A percentile compares a stretch with the other conserved stretches of the same genome.
These are phyloP conservation scores for Nemania sp. DNA, from an alignment of 2,329 filamentous ascomycete genomes.

Conservation along the genomic window DNA sequence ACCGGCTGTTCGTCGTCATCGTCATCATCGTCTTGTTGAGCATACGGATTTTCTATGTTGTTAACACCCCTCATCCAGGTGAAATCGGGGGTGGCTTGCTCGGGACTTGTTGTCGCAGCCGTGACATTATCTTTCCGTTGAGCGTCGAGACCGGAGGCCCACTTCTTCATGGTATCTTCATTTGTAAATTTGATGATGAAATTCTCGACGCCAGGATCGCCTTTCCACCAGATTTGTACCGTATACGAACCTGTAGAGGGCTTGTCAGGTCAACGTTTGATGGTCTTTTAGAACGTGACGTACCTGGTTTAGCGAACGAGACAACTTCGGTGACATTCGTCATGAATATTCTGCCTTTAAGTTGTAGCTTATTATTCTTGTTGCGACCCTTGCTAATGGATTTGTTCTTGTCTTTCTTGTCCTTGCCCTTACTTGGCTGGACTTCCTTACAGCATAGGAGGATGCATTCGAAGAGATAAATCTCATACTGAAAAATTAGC, in stretches of 20 bases:
- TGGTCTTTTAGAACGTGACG: slow-evolving; percentile 48
- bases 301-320: slow-evolving; percentile 87
- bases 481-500: slow-evolving; percentile 78
- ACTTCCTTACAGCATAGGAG: slow-evolving; percentile 97
- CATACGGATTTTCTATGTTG: slow-evolving; percentile 85
- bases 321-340: slow-evolving; percentile 97
- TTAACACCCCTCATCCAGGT: slow-evolving; percentile 78
- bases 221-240: slow-evolving; percentile 98
- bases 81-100: slow-evolving; percentile 77
- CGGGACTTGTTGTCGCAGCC: slow-evolving; percentile 60
- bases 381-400: slow-evolving; percentile 69
- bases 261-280: slow-evolving; percentile 30
- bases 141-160: slow-evolving; percentile 81
- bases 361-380: slow-evolving; percentile 84
- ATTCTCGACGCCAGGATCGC: slow-evolving; percentile 93
- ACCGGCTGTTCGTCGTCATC: slow-evolving; percentile 58
- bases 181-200: slow-evolving; percentile 94
- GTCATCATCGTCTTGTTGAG: slow-evolving; percentile 71
- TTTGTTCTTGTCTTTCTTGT: slow-evolving; percentile 76
- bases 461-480: slow-evolving; percentile 96
- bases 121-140: slow-evolving; percentile 75
- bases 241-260: slow-evolving; percentile 80
- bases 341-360: slow-evolving; percentile 99
- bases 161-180: slow-evolving; percentile 93
- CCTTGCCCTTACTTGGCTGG: slow-evolving; percentile 83